Conservation (phyloP, 805 yeast species). For the Ogataea thermomethanolica region DNA sequence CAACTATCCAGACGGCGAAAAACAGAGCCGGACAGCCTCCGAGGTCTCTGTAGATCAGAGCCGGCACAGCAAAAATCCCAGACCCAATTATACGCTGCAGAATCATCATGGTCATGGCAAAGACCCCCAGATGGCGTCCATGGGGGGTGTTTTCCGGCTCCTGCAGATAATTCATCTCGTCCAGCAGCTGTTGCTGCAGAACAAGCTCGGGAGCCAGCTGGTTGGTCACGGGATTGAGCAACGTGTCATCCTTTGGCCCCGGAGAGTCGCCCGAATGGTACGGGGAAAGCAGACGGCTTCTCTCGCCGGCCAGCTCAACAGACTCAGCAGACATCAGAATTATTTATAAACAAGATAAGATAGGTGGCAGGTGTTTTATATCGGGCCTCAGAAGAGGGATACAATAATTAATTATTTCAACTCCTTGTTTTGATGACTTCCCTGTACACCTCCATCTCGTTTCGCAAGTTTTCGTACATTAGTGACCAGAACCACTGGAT, state of each 20-base stretch:
- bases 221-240: not conserved
- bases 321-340: not conserved
- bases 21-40: constrained; percentile 66
- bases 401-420: not conserved
- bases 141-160: constrained; percentile 56
- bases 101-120: constrained; percentile 60
- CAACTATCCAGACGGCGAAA: constrained; percentile 58
- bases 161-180: constrained; percentile 26
- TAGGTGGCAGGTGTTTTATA: constrained; percentile 3
- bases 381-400: not conserved
- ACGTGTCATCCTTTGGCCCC: too few species aligned
- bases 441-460: constrained; percentile 11
- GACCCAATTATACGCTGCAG: constrained; percentile 72
- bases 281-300: not conserved
- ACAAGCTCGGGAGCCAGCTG: constrained; percentile 10
- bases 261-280: too few species aligned
- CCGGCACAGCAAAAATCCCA: constrained; percentile 72
- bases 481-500: constrained; percentile 21
- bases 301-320: not conserved
- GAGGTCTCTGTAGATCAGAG: constrained; percentile 60
- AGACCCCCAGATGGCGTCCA: constrained; percentile 71
- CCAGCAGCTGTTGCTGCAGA: constrained; percentile 16
- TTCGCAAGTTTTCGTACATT: constrained; percentile 23
- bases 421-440: constrained; percentile 2
- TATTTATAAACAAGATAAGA: constrained; percentile 1